These are phyloP conservation scores for Talaromyces sp. DNA, from an alignment of 2,329 filamentous ascomycete species.

Conservation along the genomic window DNA sequence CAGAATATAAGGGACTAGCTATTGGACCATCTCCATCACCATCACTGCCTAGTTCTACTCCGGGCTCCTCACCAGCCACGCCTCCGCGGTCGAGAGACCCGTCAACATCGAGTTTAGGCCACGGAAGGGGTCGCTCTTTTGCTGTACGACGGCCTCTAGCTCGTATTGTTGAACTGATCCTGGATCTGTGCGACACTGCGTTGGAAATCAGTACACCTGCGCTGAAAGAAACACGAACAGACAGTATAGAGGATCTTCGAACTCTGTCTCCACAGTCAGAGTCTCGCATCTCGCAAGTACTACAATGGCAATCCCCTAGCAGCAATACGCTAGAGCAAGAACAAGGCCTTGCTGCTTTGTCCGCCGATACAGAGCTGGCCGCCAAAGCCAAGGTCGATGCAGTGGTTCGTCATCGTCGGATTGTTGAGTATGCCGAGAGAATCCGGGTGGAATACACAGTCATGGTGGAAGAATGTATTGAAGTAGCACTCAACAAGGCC, in stretches of 20 bases:
- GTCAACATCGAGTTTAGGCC: conserved; percentile 66
- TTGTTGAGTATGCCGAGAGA: conserved; percentile 92
- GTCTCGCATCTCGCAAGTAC: conserved; percentile 85
- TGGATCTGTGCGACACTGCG: conserved; percentile 93
- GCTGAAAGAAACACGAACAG: conserved; percentile 74
- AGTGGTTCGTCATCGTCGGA: conserved; percentile 83
- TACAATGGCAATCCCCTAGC: conserved; percentile 95
- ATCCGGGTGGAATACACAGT: conserved; percentile 92
- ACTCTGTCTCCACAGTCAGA: conserved; percentile 96
- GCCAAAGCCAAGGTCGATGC: conserved; percentile 89
- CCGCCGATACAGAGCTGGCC: conserved; percentile 80
- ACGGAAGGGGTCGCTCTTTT: conserved; percentile 79
- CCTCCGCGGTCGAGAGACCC: conserved; percentile 65
- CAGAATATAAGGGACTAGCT: conserved; percentile 82
- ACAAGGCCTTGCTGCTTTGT: conserved; percentile 81
- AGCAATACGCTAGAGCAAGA: conserved; percentile 90
- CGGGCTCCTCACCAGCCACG: conserved; percentile 65
- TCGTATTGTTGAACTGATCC: conserved; percentile 87
- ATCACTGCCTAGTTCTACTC: conserved; percentile 66
- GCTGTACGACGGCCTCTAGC: conserved; percentile 84
- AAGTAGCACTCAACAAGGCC: conserved; percentile 85
- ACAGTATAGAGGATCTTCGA: conserved; percentile 69
- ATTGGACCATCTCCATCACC: conserved; percentile 72
- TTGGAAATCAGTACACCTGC: conserved; percentile 92
- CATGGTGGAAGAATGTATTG: conserved; percentile 91